phyloP scores from a whole-genome alignment of 1,284 basidiomycete genomes.

The Marasmius oreades region DNA sequence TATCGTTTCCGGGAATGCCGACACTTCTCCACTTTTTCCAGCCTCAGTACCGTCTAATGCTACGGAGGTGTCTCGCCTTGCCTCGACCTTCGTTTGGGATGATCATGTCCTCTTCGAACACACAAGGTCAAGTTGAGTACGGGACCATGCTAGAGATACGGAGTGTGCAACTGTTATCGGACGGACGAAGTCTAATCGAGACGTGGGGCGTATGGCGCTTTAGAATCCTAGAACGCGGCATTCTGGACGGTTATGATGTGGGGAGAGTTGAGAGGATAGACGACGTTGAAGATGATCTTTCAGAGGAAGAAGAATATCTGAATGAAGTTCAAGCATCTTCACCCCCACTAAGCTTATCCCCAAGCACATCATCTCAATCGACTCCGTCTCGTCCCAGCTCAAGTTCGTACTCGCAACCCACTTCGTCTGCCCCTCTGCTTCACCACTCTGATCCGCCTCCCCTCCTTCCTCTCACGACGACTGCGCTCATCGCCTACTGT shows the following conservation, averaged over 20 bases:
- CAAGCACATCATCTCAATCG: not conserved
- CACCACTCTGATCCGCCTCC: slow-evolving; percentile 12
- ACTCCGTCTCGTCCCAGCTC: slow-evolving; percentile 1
- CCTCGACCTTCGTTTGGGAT: slow-evolving; percentile 83
- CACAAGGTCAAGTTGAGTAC: slow-evolving; percentile 62
- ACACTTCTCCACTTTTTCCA: slow-evolving; percentile 92
- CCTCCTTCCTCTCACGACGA: slow-evolving; percentile 44
- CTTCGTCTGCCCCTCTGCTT: not conserved
- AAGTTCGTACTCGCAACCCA: slow-evolving; percentile 4
- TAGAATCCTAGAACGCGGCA: slow-evolving; percentile 77
- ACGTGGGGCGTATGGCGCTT: slow-evolving; percentile 85
- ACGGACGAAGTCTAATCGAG: slow-evolving; percentile 89
- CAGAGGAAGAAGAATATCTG: not conserved
- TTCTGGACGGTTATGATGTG: slow-evolving; percentile 86
- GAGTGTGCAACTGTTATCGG: slow-evolving; percentile 82
- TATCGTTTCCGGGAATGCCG: slow-evolving; percentile 88
- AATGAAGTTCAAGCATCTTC: not conserved
- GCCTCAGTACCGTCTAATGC: slow-evolving; percentile 89
- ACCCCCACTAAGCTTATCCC: slow-evolving; percentile 11
- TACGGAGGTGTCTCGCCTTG: slow-evolving; percentile 83
- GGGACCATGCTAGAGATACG: slow-evolving; percentile 93
- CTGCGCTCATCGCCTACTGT: slow-evolving; percentile 75
- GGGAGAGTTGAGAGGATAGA: slow-evolving; percentile 71
- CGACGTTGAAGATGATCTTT: slow-evolving; percentile 28
- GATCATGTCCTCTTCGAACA: slow-evolving; percentile 53